Evolutionary conservation across 179 eudicot species (phyloP), one percentile per base, ranked within the genome.

Genomic region (Pouteria campechiana): DNA sequence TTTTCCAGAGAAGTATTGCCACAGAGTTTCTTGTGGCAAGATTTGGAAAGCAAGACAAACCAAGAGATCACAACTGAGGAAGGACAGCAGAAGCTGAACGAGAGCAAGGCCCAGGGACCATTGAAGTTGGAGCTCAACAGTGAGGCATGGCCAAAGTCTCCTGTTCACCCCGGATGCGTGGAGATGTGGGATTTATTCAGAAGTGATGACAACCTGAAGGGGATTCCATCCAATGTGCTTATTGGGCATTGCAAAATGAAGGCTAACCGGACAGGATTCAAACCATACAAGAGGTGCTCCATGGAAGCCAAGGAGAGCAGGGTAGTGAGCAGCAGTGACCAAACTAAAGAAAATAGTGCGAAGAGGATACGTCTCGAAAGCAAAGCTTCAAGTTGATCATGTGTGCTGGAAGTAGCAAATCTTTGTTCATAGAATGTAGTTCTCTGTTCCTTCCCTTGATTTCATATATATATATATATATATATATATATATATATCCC

Each of bases 271-370:
- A 90, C 90, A 37, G 98, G 98, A 15, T 90, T 90, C 44, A 90
- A 86, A 72, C 98, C 98, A 2, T 90, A 90, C 57, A 86, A 86
- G 65, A 74, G 98, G 64, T 90, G 95, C 53, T 79, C 94, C 5
- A 38, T 74, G 44, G 95, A 81, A 70, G 98, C 87, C 22, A 68
- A 69, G 34, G 95, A 77, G 41, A 59, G 64, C 61, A 59, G 54
- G 64, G 57, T 61, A 48, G 47, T 55, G 37, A 60, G 51, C 28
- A 48, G 39, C 36, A 48, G 52, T 40, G 24, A 41, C 59, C 78
- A 74, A 47, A 81, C 65, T 23, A 86, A 81, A 46, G 90, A 71
- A 63, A 74, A 72, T 44, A 56, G 81, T 35, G 54, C 93, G 36
- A 89, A 89, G 62, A 65, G 95, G 64, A 39, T 85, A 43, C 89